Base-by-base conservation (phyloP, 1,284 basidiomycete genomes). In the Somion occarium region DNA sequence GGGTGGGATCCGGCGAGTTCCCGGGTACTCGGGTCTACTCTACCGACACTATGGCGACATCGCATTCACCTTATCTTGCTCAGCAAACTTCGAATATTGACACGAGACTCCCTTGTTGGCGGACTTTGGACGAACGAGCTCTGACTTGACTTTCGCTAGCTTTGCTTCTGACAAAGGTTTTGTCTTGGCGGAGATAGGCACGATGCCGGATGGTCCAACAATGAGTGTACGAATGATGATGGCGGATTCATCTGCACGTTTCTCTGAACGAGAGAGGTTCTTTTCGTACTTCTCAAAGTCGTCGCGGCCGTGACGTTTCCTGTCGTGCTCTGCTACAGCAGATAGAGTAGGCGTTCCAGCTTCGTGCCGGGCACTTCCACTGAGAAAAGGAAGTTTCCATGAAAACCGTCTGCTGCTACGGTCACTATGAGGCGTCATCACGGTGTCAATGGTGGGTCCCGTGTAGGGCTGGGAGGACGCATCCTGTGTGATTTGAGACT, bases 31-130 rank as follows among this genome's bases (percentile, higher is more conserved):
- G 30, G 7, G 30, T 34, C 30, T 34, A 34, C 15, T 34, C 30
- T 34, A 34, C n/a, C n/a, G n/a, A n/a, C n/a, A n/a, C n/a, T n/a
- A n/a, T n/a, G n/a, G n/a, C n/a, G n/a, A n/a, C n/a, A n/a, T n/a
- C n/a, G n/a, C n/a, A n/a, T n/a, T n/a, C n/a, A n/a, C n/a, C n/a
- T n/a, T n/a, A n/a, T n/a, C n/a, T n/a, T n/a, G n/a, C n/a, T n/a
- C n/a, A n/a, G n/a, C n/a, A n/a, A n/a, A n/a, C n/a, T n/a, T n/a
- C n/a, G n/a, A n/a, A n/a, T n/a, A n/a, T n/a, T n/a, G n/a, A n/a
- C n/a, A n/a, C n/a, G n/a, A n/a, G n/a, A 91, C 87, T 54, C 91
- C 72, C 61, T 76, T 82, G 63, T 82, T 81, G 23, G 87, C 88
- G 15, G 76, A 71, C 64, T 83, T 83, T 22, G 83, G 80, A 43